A percentile compares a stretch with the other conserved stretches of the same genome.
phyloP scores from a whole-genome alignment of 768 basidiomycete genomes.

The Coprinopsis strossmayeri region DNA sequence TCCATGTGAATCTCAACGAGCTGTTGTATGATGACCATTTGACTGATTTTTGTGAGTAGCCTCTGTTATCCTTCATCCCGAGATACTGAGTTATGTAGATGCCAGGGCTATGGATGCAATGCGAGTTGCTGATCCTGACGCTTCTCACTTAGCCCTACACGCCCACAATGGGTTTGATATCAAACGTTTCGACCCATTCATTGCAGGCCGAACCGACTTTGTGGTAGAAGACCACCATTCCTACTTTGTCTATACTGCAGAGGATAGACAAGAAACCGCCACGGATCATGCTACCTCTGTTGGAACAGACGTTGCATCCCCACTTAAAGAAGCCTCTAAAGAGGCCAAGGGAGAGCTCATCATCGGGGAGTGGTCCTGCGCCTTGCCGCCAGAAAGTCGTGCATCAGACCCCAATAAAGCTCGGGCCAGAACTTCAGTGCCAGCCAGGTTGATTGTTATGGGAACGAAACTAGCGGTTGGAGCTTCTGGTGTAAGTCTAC shows the following conservation, averaged over 20 bases:
- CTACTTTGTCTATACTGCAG: slow-evolving; percentile 59
- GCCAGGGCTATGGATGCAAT: slow-evolving; percentile 43
- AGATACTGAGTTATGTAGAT: slow-evolving; percentile 30
- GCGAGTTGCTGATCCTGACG: slow-evolving; percentile 31
- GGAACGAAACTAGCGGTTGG: slow-evolving; percentile 55
- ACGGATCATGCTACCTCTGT: slow-evolving; percentile 51
- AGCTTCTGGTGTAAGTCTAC: slow-evolving; percentile 56
- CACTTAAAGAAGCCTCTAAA: slow-evolving; percentile 19
- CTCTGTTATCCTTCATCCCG: slow-evolving; percentile 2
- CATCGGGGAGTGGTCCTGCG: slow-evolving; percentile 83
- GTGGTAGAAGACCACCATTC: slow-evolving; percentile 72
- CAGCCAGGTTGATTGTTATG: slow-evolving; percentile 53
- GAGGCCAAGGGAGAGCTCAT: slow-evolving; percentile 43
- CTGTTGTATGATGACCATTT: slow-evolving; percentile 45
- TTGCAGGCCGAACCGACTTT: slow-evolving; percentile 49
- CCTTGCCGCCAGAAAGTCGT: slow-evolving; percentile 57
- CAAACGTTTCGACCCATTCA: slow-evolving; percentile 39
- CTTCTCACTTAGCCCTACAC: slow-evolving; percentile 49
- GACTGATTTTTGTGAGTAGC: slow-evolving; percentile 34
- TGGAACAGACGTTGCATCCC: slow-evolving; percentile 30
- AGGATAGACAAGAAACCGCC: slow-evolving; percentile 44
- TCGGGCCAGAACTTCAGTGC: slow-evolving; percentile 46
- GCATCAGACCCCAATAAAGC: slow-evolving; percentile 35
- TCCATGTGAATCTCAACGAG: slow-evolving; percentile 46
- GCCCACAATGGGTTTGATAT: slow-evolving; percentile 66